Evolutionary conservation across 2,329 filamentous ascomycete species (phyloP).

Genomic region (Ceratocystis huliohia): DNA sequence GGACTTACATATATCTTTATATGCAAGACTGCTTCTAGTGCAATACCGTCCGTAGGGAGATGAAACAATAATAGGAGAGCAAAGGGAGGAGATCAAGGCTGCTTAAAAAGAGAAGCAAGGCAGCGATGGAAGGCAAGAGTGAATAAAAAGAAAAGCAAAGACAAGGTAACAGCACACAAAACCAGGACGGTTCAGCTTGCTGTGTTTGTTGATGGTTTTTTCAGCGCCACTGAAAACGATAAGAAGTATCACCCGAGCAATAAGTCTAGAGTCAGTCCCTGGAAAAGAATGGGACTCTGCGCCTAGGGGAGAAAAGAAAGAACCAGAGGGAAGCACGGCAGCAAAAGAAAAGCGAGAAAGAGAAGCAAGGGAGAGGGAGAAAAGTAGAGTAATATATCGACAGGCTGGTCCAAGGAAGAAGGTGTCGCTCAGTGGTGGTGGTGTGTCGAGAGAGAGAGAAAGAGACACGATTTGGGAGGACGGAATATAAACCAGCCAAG

Average conservation of each 20-base stretch:
- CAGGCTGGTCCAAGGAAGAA: too few species aligned
- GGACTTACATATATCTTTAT: constrained; percentile 8
- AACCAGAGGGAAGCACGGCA: not conserved
- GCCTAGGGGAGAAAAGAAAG: not conserved
- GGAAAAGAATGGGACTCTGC: not conserved
- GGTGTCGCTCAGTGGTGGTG: too few species aligned
- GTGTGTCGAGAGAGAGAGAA: too few species aligned
- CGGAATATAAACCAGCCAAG: not conserved
- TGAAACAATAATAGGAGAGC: not conserved
- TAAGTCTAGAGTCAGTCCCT: not conserved
- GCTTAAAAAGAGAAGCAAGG: not conserved
- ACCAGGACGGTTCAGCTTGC: constrained; percentile 4
- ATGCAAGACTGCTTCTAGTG: not conserved
- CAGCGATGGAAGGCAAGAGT: not conserved
- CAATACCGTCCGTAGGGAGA: not conserved
- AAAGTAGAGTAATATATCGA: not conserved
- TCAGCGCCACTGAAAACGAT: not conserved
- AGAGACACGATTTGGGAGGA: too few species aligned
- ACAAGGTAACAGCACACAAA: not conserved
- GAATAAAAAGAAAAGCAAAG: constrained; percentile 3
- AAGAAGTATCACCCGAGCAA: not conserved
- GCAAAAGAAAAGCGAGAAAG: not conserved
- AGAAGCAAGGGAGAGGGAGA: not conserved
- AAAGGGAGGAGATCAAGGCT: not conserved
- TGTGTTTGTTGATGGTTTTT: not conserved